A percentile compares a stretch with the other conserved stretches of the same genome.
phyloP scores from a whole-genome alignment of 192 early-diverging fungal species.

The Oehlia diaphana region DNA sequence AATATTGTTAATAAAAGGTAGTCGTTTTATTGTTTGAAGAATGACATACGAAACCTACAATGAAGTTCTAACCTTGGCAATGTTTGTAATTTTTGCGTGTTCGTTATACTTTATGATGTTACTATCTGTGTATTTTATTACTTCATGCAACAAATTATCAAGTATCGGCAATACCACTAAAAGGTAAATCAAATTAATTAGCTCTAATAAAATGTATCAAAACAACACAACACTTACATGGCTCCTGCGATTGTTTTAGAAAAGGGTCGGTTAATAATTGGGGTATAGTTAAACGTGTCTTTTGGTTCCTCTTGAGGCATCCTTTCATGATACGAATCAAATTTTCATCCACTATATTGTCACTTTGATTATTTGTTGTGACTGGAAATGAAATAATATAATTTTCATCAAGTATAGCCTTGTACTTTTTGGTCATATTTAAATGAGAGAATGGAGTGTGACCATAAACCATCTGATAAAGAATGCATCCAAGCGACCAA shows the following conservation, averaged over 20 bases:
- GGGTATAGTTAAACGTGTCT: conserved; percentile 65
- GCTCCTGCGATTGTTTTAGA: conserved; percentile 39
- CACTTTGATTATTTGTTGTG: background rate
- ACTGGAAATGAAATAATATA: conserved; percentile 66
- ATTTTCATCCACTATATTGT: conserved; percentile 43
- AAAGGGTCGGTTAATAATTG: conserved; percentile 67
- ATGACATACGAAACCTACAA: background rate
- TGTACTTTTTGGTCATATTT: conserved; percentile 64
- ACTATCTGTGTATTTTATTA: background rate
- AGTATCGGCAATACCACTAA: background rate
- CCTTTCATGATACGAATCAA: conserved; percentile 62
- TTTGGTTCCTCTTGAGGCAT: conserved; percentile 71
- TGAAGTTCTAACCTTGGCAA: conserved; percentile 2
- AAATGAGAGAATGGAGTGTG: conserved; percentile 77
- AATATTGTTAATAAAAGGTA: background rate
- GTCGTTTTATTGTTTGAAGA: background rate
- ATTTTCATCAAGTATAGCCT: conserved; percentile 68
- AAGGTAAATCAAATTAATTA: background rate
- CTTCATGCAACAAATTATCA: background rate
- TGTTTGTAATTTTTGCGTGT: background rate
- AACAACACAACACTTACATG: background rate
- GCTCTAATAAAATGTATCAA: background rate
- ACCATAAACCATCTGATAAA: conserved; percentile 91
- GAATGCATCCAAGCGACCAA: conserved; percentile 91
- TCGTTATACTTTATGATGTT: background rate